Base-by-base conservation (phyloP, 352 stramenopile genomes). In the Pythium vanterpoolii region DNA sequence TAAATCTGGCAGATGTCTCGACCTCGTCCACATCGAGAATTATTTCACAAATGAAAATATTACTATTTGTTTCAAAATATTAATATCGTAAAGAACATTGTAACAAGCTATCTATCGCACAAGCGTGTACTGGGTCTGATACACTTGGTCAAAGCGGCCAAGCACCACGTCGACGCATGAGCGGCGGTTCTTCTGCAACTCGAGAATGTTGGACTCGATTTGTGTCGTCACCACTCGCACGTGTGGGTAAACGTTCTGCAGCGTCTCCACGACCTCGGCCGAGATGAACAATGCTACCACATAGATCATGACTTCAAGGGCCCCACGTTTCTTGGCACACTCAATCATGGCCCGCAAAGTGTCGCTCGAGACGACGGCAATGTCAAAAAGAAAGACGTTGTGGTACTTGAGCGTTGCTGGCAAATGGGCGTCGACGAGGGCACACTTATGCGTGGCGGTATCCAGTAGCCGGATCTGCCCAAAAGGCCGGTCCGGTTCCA, bases 351-450 rank as follows among this genome's bases (percentile, higher is more conserved):
- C 59, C 13, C 68, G 56, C 30, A 84, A 57, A 5, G 66, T 61
- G 3, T 79, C 58, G 0, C 64, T 48, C 0, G 66, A 74, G 9
- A 69, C 65, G 8, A 77, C 64, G 1, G 73, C 72, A 16, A 79
- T 50, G 21, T 82, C 77, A 38, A 85, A 64, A 10, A 87, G 44
- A 23, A 87, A 79, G 3, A 87, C 74, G 27, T 83, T 83, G 63
- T 83, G 77, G 59, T 76, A 77, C 60, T 77, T 73, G 28, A 87
- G 71, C 42, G 64, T 77, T 40, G 63, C 23, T 5, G 46, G 59
- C 51, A 79, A 46, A 7, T 53, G 30, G 46, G 43, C 23, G 50
- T 72, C 27, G 34, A 24, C 11, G 4, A 62, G 27, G 7, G 51
- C 28, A 19, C 51, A 59, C 5, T 24, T n/a, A n/a, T 38, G 16